Percentiles rank a stretch among this genome's conserved stretches.
These are phyloP conservation scores for Zygnema circumcarinatum DNA, from an alignment of 139 green algal species.

Conservation along the genomic window DNA sequence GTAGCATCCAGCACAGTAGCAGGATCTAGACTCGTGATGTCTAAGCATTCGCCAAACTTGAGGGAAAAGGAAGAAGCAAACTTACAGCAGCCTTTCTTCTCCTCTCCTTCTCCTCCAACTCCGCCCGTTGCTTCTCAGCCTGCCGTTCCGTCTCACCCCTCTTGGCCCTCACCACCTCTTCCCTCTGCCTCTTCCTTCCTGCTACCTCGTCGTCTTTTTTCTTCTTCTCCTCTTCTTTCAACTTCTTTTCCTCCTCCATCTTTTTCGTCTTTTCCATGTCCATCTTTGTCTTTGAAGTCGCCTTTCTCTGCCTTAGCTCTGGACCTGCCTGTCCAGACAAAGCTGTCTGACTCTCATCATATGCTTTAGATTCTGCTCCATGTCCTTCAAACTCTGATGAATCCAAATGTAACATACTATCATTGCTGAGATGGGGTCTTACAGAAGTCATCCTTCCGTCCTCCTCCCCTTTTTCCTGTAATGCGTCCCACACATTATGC, in stretches of 20 bases:
- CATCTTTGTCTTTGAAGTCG: slow-evolving; percentile 22
- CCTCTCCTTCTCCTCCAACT: slow-evolving; percentile 48
- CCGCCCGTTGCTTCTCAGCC: slow-evolving; percentile 17
- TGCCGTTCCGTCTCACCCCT: slow-evolving; percentile 5
- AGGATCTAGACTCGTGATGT: too few relatives aligned
- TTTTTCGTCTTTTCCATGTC: slow-evolving; percentile 27
- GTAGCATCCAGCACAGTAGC: too few relatives aligned
- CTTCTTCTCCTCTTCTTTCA: slow-evolving; percentile 29
- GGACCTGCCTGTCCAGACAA: too few relatives aligned
- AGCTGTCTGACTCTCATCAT: too few relatives aligned
- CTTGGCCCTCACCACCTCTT: slow-evolving; percentile 8
- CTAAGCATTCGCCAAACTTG: too few relatives aligned
- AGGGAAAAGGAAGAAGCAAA: too few relatives aligned
- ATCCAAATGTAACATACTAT: too few relatives aligned
- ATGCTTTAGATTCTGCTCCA: too few relatives aligned
- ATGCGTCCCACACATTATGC: too few relatives aligned
- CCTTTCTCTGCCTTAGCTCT: too few relatives aligned
- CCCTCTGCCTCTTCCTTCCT: slow-evolving; percentile 11
- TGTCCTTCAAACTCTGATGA: too few relatives aligned
- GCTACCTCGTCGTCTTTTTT: slow-evolving; percentile 32
- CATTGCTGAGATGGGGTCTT: neutral
- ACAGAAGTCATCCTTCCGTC: neutral
- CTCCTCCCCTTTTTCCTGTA: neutral
- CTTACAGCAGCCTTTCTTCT: neutral
- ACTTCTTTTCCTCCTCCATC: slow-evolving; percentile 21